phyloP scores from a whole-genome alignment of 139 green algal genomes.

The Coelastrella sp. region DNA sequence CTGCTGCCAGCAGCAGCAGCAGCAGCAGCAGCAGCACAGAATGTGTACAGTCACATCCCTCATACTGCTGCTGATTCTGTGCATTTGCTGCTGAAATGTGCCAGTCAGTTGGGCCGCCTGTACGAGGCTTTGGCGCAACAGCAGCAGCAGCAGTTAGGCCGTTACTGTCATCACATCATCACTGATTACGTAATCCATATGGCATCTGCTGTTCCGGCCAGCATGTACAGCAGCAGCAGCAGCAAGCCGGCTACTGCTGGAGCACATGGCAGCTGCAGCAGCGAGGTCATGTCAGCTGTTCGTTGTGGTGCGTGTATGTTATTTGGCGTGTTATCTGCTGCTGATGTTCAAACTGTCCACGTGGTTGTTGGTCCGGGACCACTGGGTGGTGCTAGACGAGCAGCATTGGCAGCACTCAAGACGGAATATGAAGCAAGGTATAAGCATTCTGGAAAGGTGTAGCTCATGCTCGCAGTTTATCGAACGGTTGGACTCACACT shows the following conservation, averaged over 20 bases:
- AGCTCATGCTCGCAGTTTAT: background rate
- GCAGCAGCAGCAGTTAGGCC: constrained; percentile 30
- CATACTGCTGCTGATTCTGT: background rate
- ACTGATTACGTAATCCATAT: constrained; percentile 41
- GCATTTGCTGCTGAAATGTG: background rate
- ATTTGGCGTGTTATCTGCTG: background rate
- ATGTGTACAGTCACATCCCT: background rate
- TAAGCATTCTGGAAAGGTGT: constrained; percentile 34
- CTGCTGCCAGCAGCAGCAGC: background rate
- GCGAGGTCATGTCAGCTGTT: background rate
- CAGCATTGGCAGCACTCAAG: constrained; percentile 18
- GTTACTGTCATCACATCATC: constrained; percentile 21
- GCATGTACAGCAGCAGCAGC: constrained; percentile 3
- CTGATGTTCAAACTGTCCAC: constrained; percentile 1
- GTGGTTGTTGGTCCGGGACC: constrained; percentile 8
- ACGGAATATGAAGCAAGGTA: constrained; percentile 19
- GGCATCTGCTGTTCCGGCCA: constrained; percentile 1
- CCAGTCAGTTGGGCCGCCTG: constrained; percentile 23
- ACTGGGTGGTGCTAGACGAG: background rate
- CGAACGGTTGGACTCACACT: too few relatives aligned
- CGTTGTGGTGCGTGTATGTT: constrained; percentile 24
- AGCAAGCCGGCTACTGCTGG: background rate
- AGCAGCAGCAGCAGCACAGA: constrained; percentile 10
- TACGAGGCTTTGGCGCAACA: constrained; percentile 1
- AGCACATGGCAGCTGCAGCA: background rate